Conservation (phyloP, 2,329 filamentous ascomycete genomes). For the Cercospora beticola region DNA sequence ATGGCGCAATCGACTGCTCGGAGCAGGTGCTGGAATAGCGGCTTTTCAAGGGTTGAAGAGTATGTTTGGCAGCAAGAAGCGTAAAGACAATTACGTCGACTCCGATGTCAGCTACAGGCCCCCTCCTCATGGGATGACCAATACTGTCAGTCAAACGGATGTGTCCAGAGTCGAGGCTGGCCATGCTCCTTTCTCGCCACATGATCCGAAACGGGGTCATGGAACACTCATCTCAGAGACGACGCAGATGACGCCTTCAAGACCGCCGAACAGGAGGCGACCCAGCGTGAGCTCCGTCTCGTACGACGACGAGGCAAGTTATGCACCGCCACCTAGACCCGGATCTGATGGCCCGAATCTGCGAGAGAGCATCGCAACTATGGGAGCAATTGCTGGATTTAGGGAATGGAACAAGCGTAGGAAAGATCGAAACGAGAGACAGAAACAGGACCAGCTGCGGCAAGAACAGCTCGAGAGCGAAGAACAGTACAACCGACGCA, state of each 20-base stretch:
- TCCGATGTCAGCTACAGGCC: conserved; percentile 47
- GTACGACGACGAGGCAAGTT: conserved; percentile 39
- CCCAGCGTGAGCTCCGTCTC: conserved; percentile 42
- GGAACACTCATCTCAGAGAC: conserved; percentile 21
- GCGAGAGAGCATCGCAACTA: conserved; percentile 50
- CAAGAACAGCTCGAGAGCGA: conserved; percentile 49
- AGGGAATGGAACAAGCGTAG: conserved; percentile 49
- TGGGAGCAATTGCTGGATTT: conserved; percentile 36
- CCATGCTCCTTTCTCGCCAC: conserved; percentile 51
- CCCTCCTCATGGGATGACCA: conserved; percentile 46
- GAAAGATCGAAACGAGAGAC: conserved; percentile 59
- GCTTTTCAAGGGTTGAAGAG: conserved; percentile 44
- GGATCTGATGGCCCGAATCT: conserved; percentile 38
- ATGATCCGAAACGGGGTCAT: conserved; percentile 23
- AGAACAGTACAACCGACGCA: conserved; percentile 38
- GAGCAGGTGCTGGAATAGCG: conserved; percentile 48
- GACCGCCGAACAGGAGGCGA: conserved; percentile 42
- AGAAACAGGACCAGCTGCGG: conserved; percentile 57
- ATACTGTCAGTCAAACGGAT: conserved; percentile 48
- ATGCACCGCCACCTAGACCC: conserved; percentile 22
- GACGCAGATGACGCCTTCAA: conserved; percentile 39
- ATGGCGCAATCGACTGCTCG: conserved; percentile 49
- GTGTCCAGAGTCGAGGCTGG: conserved; percentile 55
- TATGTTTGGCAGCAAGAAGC: conserved; percentile 57
- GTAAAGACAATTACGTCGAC: conserved; percentile 54